A percentile compares a stretch with the other conserved stretches of the same genome.
phyloP scores from a whole-genome alignment of 2,329 filamentous ascomycete genomes.

The Penicillium sp. region DNA sequence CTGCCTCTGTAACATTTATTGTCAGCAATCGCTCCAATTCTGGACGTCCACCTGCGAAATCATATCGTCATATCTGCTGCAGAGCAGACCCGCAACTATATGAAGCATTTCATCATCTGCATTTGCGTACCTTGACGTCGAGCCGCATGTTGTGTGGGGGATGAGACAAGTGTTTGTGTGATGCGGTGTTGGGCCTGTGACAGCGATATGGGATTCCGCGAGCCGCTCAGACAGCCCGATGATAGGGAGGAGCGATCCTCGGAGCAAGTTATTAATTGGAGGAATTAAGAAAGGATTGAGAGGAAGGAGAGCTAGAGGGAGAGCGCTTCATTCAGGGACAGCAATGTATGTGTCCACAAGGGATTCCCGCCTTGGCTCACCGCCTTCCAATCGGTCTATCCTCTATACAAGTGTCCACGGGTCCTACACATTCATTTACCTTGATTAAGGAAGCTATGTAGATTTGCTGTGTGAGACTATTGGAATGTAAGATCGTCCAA shows the following conservation, averaged over 20 bases:
- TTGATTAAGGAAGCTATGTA: too few relatives aligned
- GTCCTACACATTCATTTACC: not conserved
- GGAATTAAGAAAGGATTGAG: conserved; percentile 17
- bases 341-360: conserved; percentile 31
- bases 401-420: not conserved
- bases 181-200: conserved; percentile 34
- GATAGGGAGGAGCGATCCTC: conserved; percentile 17
- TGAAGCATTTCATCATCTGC: conserved; percentile 1
- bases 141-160: conserved; percentile 53
- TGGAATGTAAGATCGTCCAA: not conserved
- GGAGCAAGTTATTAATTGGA: conserved; percentile 10
- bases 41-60: not conserved
- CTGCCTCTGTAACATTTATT: conserved; percentile 59
- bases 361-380: conserved; percentile 27
- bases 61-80: not conserved
- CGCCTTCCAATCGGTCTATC: conserved; percentile 19
- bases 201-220: conserved; percentile 31
- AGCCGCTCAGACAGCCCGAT: conserved; percentile 36
- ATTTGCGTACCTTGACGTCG: conserved; percentile 56
- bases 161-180: conserved; percentile 34
- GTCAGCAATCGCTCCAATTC: conserved; percentile 36
- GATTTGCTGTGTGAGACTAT: not conserved
- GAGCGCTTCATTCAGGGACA: conserved; percentile 24
- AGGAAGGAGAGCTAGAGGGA: conserved; percentile 21
- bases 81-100: not conserved